Evolutionary conservation across 225 moss, liverwort and hornwort genomes (phyloP).

Genomic region (Thuidium tamariscinum): DNA sequence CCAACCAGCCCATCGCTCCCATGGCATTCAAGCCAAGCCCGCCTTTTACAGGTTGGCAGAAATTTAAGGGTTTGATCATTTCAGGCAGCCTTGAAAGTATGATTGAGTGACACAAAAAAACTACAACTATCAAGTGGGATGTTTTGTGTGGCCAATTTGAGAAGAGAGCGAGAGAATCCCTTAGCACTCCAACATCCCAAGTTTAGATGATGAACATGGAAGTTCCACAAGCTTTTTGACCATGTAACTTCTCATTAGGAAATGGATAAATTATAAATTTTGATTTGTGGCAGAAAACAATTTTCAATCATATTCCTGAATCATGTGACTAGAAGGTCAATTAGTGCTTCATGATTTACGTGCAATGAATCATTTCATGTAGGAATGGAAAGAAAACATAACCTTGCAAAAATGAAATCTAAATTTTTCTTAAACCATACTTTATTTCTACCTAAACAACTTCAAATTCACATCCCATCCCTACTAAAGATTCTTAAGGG

Average conservation of each 20-base stretch:
- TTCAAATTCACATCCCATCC: background rate
- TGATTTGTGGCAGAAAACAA: accelerated
- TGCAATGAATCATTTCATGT: background rate
- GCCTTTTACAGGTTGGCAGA: background rate
- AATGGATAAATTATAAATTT: background rate
- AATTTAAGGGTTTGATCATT: too few relatives aligned
- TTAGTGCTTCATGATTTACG: accelerated
- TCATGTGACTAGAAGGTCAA: accelerated
- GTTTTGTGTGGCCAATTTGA: background rate
- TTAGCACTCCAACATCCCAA: accelerated
- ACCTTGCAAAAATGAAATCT: background rate
- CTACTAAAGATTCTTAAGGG: accelerated
- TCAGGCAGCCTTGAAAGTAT: background rate
- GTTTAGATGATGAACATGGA: accelerated
- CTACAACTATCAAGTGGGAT: background rate
- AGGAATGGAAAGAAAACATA: background rate
- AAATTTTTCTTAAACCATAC: background rate
- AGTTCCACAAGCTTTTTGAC: accelerated
- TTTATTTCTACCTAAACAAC: background rate
- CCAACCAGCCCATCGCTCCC: background rate
- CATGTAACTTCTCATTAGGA: too few relatives aligned
- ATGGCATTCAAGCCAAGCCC: background rate
- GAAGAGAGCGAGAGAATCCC: accelerated
- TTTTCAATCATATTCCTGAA: background rate
- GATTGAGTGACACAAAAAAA: background rate